Conservation (phyloP, 2,329 filamentous ascomycete species). For the Diaporthe capsici region DNA sequence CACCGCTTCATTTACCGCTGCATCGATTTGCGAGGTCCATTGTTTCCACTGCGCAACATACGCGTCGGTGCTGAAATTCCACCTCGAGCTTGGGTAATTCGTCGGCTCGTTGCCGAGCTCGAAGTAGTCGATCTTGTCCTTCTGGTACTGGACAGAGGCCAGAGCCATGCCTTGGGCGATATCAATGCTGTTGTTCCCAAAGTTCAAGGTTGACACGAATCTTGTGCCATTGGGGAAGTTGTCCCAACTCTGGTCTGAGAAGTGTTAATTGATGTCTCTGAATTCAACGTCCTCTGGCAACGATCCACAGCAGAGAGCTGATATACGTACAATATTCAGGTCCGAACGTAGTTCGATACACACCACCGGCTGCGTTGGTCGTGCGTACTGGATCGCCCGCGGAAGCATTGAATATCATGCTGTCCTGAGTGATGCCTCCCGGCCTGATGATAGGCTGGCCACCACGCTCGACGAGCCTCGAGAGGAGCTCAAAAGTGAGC, state of each 20-base stretch:
- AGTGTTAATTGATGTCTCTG: background rate
- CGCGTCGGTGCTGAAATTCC: slow-evolving; percentile 22
- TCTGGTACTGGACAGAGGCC: slow-evolving; percentile 21
- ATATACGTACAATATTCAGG: slow-evolving; percentile 19
- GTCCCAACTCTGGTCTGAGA: slow-evolving; percentile 17
- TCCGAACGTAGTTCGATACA: slow-evolving; percentile 13
- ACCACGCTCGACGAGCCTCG: slow-evolving; percentile 24
- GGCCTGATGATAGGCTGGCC: slow-evolving; percentile 1
- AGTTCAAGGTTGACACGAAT: slow-evolving; percentile 20
- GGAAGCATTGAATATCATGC: slow-evolving; percentile 27
- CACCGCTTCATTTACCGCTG: slow-evolving; percentile 1
- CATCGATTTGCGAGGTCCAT: slow-evolving; percentile 20
- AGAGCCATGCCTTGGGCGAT: slow-evolving; percentile 16
- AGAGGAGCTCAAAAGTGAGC: slow-evolving; percentile 24
- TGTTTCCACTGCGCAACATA: slow-evolving; percentile 22
- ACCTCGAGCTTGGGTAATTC: slow-evolving; percentile 13
- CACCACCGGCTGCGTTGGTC: slow-evolving; percentile 22
- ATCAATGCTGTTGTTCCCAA: slow-evolving; percentile 14
- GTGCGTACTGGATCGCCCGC: slow-evolving; percentile 15
- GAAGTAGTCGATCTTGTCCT: slow-evolving; percentile 29
- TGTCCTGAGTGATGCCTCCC: slow-evolving; percentile 17
- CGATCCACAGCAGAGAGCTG: background rate
- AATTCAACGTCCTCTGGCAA: too few species aligned
- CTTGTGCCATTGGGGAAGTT: slow-evolving; percentile 25
- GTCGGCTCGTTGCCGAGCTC: slow-evolving; percentile 32